phyloP scores from a whole-genome alignment of 2,329 filamentous ascomycete genomes.

The Onygenales sp. region DNA sequence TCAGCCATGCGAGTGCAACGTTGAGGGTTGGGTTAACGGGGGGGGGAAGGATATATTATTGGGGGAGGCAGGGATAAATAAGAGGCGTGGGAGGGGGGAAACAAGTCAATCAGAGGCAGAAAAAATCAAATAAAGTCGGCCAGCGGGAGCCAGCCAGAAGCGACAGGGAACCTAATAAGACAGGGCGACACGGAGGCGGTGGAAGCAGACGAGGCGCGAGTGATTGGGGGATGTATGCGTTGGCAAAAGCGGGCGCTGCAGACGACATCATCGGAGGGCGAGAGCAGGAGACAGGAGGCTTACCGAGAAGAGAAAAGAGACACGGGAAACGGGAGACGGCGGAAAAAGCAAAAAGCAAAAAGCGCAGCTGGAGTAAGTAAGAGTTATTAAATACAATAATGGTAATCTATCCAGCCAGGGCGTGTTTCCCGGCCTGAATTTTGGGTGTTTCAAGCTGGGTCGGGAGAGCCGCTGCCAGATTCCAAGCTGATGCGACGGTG shows the following conservation, averaged over 20 bases:
- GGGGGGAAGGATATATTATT: not conserved
- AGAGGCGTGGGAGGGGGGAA: too few species aligned
- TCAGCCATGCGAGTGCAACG: conserved; percentile 1
- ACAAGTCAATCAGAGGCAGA: too few species aligned
- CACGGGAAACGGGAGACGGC: too few species aligned
- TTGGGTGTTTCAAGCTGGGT: not conserved
- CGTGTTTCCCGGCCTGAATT: not conserved
- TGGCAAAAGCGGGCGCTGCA: conserved; percentile 1
- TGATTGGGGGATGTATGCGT: not conserved
- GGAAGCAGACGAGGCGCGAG: not conserved
- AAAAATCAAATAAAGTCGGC: too few species aligned
- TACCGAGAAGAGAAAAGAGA: not conserved
- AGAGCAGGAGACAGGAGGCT: not conserved
- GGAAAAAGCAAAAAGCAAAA: not conserved
- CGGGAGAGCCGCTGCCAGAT: not conserved
- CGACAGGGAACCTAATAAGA: too few species aligned
- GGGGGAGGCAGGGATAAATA: not conserved
- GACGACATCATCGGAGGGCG: not conserved
- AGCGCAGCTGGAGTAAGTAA: not conserved
- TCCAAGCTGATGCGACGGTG: not conserved
- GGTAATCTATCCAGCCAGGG: not conserved
- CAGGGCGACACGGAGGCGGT: too few species aligned
- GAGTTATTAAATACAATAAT: not conserved
- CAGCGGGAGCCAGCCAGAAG: too few species aligned
- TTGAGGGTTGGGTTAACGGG: not conserved